Conservation (phyloP, 176 grass and related monocot species). For the Oryza punctata region DNA sequence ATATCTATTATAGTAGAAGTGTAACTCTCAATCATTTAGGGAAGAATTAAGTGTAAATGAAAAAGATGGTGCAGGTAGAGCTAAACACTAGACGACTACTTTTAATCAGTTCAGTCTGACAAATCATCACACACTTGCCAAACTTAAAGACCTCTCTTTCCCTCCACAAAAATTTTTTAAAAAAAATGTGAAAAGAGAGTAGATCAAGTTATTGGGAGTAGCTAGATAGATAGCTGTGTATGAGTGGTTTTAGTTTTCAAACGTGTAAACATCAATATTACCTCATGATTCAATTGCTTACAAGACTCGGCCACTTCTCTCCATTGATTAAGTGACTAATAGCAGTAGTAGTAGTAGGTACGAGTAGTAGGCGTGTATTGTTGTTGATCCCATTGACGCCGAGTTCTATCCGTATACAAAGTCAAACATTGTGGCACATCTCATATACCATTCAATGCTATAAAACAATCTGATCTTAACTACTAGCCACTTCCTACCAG, state of each 20-base stretch:
- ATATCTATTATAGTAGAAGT: neutral
- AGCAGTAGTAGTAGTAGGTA: constrained; percentile 33
- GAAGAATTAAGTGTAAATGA: neutral
- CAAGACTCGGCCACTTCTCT: constrained; percentile 33
- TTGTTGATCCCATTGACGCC: constrained; percentile 40
- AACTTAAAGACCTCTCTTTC: constrained; percentile 6
- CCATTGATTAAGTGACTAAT: constrained; percentile 40
- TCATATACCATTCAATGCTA: neutral
- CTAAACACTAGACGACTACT: neutral
- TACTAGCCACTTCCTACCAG: neutral
- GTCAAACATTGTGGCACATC: constrained; percentile 26
- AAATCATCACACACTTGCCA: constrained; percentile 20
- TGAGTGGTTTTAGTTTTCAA: constrained; percentile 31
- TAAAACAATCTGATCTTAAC: neutral
- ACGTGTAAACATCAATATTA: constrained; percentile 48
- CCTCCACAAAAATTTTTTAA: neutral
- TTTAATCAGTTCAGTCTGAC: neutral
- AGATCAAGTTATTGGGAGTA: neutral
- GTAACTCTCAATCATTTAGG: neutral
- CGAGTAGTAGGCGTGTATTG: constrained; percentile 2
- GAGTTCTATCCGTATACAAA: neutral
- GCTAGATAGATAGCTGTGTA: constrained; percentile 7
- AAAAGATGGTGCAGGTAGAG: constrained; percentile 20
- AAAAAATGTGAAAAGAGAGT: constrained; percentile 31
- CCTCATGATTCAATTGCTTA: constrained; percentile 55